A percentile compares a stretch with the other conserved stretches of the same genome.
phyloP scores from a whole-genome alignment of 768 basidiomycete genomes.

The Kwoniella shandongensis region DNA sequence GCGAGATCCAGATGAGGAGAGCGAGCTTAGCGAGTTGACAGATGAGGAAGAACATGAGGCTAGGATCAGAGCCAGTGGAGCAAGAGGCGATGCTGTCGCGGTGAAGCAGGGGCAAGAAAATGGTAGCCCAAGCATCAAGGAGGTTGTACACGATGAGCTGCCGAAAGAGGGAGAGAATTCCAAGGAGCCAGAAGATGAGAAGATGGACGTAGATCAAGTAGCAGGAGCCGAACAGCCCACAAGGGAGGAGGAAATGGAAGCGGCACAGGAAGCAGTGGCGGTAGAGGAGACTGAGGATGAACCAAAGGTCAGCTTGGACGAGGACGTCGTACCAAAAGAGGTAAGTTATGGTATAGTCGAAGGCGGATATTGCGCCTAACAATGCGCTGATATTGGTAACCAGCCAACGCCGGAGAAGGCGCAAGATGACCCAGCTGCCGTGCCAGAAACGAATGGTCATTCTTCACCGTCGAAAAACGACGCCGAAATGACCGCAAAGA shows the following conservation, averaged over 20 bases:
- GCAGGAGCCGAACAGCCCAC: background rate
- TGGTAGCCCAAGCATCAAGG: no score
- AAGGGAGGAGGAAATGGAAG: background rate
- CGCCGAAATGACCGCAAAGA: background rate
- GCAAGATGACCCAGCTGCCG: no score
- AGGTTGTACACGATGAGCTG: background rate
- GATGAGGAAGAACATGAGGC: slow-evolving; percentile 44
- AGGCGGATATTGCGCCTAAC: no score
- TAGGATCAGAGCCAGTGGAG: slow-evolving; percentile 11
- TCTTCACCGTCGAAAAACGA: background rate
- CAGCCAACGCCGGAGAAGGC: no score
- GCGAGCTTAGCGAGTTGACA: slow-evolving; percentile 51
- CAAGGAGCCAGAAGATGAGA: slow-evolving; percentile 12
- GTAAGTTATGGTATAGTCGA: no score
- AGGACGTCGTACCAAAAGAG: no score
- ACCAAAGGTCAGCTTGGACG: no score
- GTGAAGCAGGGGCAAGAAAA: no score
- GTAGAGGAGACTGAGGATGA: background rate
- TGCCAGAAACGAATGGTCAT: background rate
- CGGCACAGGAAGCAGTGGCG: background rate
- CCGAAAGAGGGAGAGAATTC: slow-evolving; percentile 24
- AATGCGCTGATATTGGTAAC: no score
- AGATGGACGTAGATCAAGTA: slow-evolving; percentile 7
- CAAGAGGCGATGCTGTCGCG: background rate
- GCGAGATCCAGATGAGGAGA: slow-evolving; percentile 32